Base-by-base conservation (phyloP, 1,284 basidiomycete species). In the Mycena sp. region DNA sequence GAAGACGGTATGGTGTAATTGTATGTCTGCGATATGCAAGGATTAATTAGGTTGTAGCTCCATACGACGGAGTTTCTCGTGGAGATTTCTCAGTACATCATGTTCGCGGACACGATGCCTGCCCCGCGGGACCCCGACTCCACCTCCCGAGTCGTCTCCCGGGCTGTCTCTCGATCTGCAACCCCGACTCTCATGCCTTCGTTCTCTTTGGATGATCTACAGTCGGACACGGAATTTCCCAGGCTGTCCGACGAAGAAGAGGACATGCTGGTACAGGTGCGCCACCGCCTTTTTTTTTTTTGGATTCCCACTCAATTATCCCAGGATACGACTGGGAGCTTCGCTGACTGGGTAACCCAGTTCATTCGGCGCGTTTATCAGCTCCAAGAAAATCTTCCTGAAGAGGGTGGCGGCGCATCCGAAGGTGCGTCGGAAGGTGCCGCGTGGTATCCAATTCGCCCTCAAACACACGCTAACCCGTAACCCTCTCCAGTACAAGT, bases 331-430 rank as follows among this genome's bases (percentile, higher is more conserved):
- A 90, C 91, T 8, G 85, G 86, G 6, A 85, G 84, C 60, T 91
- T 93, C 74, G 88, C 91, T 1, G 90, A 95, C 73, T 98, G 96
- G 96, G 87, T 96, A 3, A 86, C 93, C 2, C 92, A 88, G 74
- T 96, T 96, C 80, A 87, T 98, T 71, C 89, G 91, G 3, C 86
- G 94, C 52, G 93, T 97, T 9, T 91, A 98, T 60, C 87, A 93
- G 48, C 83, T 98, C 4, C 91, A 96, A 74, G 94, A 96, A 80
- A 95, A 96, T 77, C 85, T 98, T 39, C 96, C 96, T 0, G 95
- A 97, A 73, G 95, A 95, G 80, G 90, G 91, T 0, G 87, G 88
- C 16, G 89, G 89, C 22, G 85, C 87, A 25, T 88, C 86, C 7
- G 92, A 93, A 87, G 85, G 91, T 91, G 73, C 56, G 77, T 68